A percentile compares a stretch with the other conserved stretches of the same genome.
Conservation (phyloP, 495 filamentous ascomycete genomes). For the Penicillium flavigenum region DNA sequence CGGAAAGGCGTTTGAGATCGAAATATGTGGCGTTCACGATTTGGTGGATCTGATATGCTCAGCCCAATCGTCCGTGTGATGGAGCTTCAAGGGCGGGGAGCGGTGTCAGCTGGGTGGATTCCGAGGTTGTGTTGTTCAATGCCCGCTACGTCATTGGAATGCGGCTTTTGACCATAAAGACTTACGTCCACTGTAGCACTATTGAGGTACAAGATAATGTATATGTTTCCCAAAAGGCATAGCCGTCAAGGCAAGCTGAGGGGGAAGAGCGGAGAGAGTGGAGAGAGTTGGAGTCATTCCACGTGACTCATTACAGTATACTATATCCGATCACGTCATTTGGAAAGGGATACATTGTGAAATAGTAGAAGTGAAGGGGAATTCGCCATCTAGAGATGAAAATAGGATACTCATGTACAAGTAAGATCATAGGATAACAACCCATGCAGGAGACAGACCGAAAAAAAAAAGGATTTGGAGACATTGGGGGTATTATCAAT, state of each 20-base stretch:
- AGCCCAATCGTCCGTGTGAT: slow-evolving; percentile 3
- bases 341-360: not conserved
- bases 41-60: not conserved
- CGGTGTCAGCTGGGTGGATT: slow-evolving; percentile 33
- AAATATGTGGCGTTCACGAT: not conserved
- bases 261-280: not conserved
- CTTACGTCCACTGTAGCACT: not conserved
- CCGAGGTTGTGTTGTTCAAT: slow-evolving; percentile 20
- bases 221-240: not conserved
- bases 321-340: not conserved
- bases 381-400: slow-evolving; percentile 1
- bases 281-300: slow-evolving; percentile 16
- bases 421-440: not conserved
- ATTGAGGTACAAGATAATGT: not conserved
- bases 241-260: not conserved
- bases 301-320: slow-evolving; percentile 7
- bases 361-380: not conserved
- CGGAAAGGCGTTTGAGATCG: not conserved
- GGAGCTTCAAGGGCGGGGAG: slow-evolving; percentile 16
- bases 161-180: slow-evolving; percentile 7
- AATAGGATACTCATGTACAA: slow-evolving; percentile 12
- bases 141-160: slow-evolving; percentile 21
- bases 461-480: slow-evolving; percentile 7
- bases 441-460: slow-evolving; percentile 5
- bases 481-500: slow-evolving; percentile 39